A percentile compares a stretch with the other conserved stretches of the same genome.
phyloP scores from a whole-genome alignment of 1,284 basidiomycete species.

The Pascua sp. region DNA sequence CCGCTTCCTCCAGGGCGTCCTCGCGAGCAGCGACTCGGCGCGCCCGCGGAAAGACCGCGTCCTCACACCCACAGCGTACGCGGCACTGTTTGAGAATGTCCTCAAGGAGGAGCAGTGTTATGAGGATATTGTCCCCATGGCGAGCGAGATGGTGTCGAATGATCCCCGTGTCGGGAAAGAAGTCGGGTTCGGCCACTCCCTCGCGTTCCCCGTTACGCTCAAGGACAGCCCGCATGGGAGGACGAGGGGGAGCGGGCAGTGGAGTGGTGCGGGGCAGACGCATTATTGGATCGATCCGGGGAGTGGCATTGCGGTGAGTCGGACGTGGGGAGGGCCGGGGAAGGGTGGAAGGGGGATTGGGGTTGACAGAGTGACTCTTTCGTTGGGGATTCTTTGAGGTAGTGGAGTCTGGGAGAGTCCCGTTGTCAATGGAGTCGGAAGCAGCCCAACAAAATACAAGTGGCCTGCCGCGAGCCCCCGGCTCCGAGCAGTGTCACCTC shows the following conservation, averaged over 20 bases:
- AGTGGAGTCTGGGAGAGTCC: no score
- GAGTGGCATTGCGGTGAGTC: no score
- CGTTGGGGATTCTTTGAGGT: no score
- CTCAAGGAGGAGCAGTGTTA: background rate
- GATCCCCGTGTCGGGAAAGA: background rate
- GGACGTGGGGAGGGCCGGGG: no score
- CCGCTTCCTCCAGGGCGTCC: constrained; percentile 19
- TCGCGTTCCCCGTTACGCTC: constrained; percentile 19
- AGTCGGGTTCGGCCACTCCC: constrained; percentile 5
- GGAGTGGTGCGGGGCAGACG: background rate
- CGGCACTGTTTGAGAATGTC: constrained; percentile 17
- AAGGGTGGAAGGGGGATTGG: no score
- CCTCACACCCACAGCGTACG: background rate
- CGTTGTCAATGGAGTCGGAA: no score
- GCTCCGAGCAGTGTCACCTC: no score
- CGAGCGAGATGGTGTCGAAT: background rate
- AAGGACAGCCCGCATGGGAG: background rate
- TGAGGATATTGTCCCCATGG: background rate
- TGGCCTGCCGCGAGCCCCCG: no score
- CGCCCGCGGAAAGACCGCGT: no score
- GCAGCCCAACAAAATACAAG: no score
- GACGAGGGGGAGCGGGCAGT: no score
- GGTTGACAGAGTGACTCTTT: no score
- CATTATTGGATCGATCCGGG: background rate
- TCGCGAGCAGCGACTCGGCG: background rate